These are phyloP conservation scores for Sapria himalayana DNA, from an alignment of 345 rosid genomes.

Conservation along the genomic window DNA sequence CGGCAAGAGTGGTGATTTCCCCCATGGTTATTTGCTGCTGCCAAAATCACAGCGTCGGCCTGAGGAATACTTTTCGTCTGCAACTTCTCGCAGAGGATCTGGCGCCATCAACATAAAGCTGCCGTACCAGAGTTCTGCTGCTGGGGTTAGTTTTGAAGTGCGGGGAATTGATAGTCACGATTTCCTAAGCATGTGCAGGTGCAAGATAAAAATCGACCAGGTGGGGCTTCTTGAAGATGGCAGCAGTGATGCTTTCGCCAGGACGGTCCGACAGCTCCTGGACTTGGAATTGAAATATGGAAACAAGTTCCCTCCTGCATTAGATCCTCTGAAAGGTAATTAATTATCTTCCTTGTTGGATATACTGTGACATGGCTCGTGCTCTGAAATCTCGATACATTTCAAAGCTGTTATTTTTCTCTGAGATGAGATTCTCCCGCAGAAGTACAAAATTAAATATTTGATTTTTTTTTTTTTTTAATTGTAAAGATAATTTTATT, in stretches of 20 bases:
- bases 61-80: slow-evolving; percentile 28
- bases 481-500: no score
- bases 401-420: no score
- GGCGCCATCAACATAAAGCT: slow-evolving; percentile 40
- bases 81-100: slow-evolving; percentile 41
- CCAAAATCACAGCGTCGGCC: slow-evolving; percentile 62
- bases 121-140: slow-evolving; percentile 51
- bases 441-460: no score
- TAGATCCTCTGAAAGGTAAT: slow-evolving; percentile 75
- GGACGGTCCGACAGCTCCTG: slow-evolving; percentile 62
- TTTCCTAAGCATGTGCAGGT: slow-evolving; percentile 38
- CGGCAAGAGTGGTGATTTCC: slow-evolving; percentile 26
- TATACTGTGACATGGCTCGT: no score
- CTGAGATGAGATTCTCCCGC: no score
- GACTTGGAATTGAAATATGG: slow-evolving; percentile 39
- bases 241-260: slow-evolving; percentile 49
- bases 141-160: slow-evolving; percentile 75
- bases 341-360: no score
- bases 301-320: slow-evolving; percentile 49
- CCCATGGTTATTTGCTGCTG: slow-evolving; percentile 31
- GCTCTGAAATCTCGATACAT: no score
- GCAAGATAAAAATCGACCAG: slow-evolving; percentile 38
- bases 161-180: slow-evolving; percentile 46
- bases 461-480: no score
- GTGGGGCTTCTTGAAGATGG: slow-evolving; percentile 51